Percentiles rank a stretch among this genome's conserved stretches.
Evolutionary conservation across 169 alveolate species (phyloP).

Genomic region (Cystoisospora suis): DNA sequence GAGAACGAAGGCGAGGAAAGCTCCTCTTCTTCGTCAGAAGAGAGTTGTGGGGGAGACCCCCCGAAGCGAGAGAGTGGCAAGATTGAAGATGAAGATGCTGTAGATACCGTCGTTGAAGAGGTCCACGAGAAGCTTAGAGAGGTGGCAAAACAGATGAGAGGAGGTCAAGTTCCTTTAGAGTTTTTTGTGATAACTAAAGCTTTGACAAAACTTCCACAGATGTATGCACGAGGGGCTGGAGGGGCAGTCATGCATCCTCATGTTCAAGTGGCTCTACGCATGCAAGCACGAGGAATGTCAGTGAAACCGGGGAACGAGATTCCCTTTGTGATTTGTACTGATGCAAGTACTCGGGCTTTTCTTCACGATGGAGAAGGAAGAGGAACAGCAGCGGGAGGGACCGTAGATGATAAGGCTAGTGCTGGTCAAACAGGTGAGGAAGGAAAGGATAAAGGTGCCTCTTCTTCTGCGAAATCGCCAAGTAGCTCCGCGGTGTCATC

Average conservation of each 20-base stretch:
- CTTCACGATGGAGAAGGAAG: background rate
- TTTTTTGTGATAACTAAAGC: slow-evolving; percentile 93
- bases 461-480: background rate
- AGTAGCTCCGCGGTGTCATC: background rate
- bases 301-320: slow-evolving; percentile 89
- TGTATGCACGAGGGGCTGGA: slow-evolving; percentile 87
- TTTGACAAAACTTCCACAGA: slow-evolving; percentile 91
- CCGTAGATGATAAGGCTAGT: background rate
- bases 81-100: slow-evolving; percentile 60
- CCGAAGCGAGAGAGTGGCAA: slow-evolving; percentile 59
- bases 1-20: background rate
- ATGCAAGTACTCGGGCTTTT: slow-evolving; percentile 48
- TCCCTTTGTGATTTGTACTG: slow-evolving; percentile 91
- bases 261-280: slow-evolving; percentile 83
- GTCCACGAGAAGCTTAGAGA: slow-evolving; percentile 86
- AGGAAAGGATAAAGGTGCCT: slow-evolving; percentile 74
- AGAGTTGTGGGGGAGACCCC: too few relatives aligned
- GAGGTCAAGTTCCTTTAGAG: slow-evolving; percentile 79
- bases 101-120: slow-evolving; percentile 79
- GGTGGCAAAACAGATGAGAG: slow-evolving; percentile 79
- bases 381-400: background rate
- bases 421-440: slow-evolving; percentile 70
- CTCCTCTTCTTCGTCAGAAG: too few relatives aligned
- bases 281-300: slow-evolving; percentile 64
- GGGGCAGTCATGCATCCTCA: slow-evolving; percentile 94